Conservation (phyloP, 176 grass and related monocot genomes). For the Urochloa ruziziensis region DNA sequence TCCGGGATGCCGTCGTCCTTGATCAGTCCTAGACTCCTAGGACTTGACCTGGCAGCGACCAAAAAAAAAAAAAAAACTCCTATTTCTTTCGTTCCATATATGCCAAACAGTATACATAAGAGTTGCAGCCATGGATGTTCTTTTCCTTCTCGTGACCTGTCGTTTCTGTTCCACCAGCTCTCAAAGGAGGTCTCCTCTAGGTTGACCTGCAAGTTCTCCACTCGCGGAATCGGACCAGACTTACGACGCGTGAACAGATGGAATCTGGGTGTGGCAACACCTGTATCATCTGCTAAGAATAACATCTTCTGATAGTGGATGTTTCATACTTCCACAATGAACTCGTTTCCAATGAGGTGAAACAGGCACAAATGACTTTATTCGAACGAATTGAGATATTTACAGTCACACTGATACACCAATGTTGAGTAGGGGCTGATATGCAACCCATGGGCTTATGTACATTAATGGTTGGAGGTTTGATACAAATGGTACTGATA, state of each 20-base stretch:
- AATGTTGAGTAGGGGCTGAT: constrained; percentile 6
- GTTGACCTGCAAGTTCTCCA: no score
- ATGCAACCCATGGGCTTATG: constrained; percentile 10
- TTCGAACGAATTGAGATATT: constrained; percentile 42
- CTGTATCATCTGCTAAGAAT: neutral
- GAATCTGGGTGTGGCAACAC: neutral
- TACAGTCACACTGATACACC: constrained; percentile 27
- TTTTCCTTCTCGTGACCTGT: no score
- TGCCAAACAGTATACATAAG: no score
- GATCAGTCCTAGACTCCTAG: no score
- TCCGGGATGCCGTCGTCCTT: no score
- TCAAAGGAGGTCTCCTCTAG: no score
- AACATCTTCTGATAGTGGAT: neutral
- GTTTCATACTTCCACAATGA: neutral
- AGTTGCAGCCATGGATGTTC: no score
- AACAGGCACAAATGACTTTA: neutral
- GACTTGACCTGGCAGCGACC: no score
- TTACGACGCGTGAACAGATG: no score
- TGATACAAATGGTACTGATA: constrained; percentile 30
- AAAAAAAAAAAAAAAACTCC: no score
- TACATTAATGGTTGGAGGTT: neutral
- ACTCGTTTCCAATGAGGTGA: neutral
- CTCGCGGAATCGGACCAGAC: neutral
- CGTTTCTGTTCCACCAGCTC: no score
- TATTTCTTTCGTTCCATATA: no score